These are phyloP conservation scores for Metschnikowia drakensbergensis DNA, from an alignment of 805 yeast species.

Conservation along the genomic window DNA sequence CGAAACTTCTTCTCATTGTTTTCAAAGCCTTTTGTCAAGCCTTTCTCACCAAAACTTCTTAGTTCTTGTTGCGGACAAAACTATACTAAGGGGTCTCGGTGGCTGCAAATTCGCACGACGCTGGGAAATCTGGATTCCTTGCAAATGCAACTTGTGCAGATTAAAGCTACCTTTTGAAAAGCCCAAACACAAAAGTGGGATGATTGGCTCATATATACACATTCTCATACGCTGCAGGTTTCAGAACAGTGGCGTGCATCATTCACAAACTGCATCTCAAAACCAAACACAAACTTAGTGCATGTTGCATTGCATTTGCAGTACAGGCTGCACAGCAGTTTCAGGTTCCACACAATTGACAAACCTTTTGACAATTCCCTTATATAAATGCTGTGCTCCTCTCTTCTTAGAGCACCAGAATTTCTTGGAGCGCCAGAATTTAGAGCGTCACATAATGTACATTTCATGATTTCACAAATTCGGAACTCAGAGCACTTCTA, in stretches of 20 bases:
- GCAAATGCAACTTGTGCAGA: neutral
- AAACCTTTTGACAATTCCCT: neutral
- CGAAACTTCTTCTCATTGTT: neutral
- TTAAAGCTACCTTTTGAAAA: neutral
- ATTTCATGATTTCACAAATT: too few relatives aligned
- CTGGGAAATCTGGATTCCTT: neutral
- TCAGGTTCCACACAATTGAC: neutral
- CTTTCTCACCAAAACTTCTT: neutral
- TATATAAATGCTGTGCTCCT: neutral
- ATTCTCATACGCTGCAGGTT: neutral
- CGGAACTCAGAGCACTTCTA: too few relatives aligned
- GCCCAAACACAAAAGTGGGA: neutral
- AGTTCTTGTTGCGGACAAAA: too few relatives aligned
- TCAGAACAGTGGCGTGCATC: neutral
- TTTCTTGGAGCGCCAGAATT: neutral
- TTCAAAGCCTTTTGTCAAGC: neutral
- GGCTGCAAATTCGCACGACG: constrained; percentile 1
- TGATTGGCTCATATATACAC: neutral
- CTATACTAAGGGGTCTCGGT: neutral
- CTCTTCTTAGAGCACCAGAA: neutral
- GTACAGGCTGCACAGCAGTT: neutral
- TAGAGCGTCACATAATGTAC: too few relatives aligned
- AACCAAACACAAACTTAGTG: neutral
- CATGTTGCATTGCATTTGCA: neutral
- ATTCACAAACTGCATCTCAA: neutral